Evolutionary conservation across 768 basidiomycete genomes (phyloP).

Genomic region (Asterophora parasitica): DNA sequence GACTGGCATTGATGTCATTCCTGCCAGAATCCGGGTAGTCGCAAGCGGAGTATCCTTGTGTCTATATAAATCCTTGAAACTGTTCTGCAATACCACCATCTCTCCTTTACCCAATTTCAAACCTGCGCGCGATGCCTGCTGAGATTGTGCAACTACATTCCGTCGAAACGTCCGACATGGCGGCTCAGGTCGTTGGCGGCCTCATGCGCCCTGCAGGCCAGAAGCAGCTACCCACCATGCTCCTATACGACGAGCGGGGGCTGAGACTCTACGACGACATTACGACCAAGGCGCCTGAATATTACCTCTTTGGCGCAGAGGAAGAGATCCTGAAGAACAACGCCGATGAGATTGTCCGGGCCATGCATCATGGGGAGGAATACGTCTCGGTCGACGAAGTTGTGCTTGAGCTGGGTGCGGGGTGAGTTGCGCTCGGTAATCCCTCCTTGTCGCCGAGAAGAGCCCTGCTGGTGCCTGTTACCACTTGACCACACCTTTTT

Average conservation of each 20-base stretch:
- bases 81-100: neutral
- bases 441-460: neutral
- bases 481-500: neutral
- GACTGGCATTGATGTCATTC: conserved; percentile 14
- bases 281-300: conserved; percentile 72
- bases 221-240: conserved; percentile 72
- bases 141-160: conserved; percentile 50
- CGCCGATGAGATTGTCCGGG: conserved; percentile 67
- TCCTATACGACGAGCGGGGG: conserved; percentile 85
- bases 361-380: conserved; percentile 53
- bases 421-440: conserved; percentile 46
- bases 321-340: conserved; percentile 75
- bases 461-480: neutral
- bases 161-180: conserved; percentile 32
- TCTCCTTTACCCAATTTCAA: neutral
- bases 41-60: neutral
- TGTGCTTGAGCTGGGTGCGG: conserved; percentile 90
- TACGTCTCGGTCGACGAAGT: conserved; percentile 41
- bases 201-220: conserved; percentile 48
- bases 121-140: conserved; percentile 29
- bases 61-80: conserved; percentile 6
- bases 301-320: conserved; percentile 89
- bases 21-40: neutral
- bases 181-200: conserved; percentile 47
- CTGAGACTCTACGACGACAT: conserved; percentile 84